Evolutionary conservation across 495 filamentous ascomycete genomes (phyloP).

Genomic region (Podospora australis): DNA sequence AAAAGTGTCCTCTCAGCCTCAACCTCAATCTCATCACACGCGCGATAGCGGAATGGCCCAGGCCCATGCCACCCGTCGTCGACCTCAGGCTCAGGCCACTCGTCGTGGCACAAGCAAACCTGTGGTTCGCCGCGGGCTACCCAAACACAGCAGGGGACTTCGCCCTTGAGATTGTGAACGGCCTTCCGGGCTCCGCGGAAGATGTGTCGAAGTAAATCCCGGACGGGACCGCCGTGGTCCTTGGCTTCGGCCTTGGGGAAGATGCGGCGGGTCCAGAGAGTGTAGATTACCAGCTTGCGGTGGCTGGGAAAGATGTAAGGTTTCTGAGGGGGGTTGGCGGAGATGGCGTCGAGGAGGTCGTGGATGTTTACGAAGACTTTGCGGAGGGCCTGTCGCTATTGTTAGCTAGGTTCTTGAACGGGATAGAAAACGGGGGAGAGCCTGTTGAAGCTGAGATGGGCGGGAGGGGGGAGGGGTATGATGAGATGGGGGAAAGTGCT

Average conservation of each 20-base stretch:
- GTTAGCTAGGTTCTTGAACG: neutral
- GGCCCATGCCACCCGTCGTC: too few species aligned
- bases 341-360: slow-evolving; percentile 28
- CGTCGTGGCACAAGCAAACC: too few species aligned
- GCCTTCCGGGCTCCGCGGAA: too few species aligned
- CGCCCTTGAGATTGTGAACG: too few species aligned
- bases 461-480: neutral
- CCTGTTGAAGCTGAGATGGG: neutral
- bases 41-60: too few species aligned
- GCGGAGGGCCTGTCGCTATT: slow-evolving; percentile 19
- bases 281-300: slow-evolving; percentile 20
- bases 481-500: too few species aligned
- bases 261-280: slow-evolving; percentile 6
- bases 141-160: too few species aligned
- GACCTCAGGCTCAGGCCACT: too few species aligned
- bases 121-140: too few species aligned
- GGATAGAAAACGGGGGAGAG: neutral
- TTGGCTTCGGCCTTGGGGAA: slow-evolving; percentile 18
- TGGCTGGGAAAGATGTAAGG: slow-evolving; percentile 19
- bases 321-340: neutral
- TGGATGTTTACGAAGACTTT: slow-evolving; percentile 33
- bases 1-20: too few species aligned
- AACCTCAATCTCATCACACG: too few species aligned
- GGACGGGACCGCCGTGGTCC: slow-evolving; percentile 25
- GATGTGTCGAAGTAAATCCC: slow-evolving; percentile 15